These are phyloP conservation scores for Fusarium redolens DNA, from an alignment of 2,329 filamentous ascomycete species.

Conservation along the genomic window DNA sequence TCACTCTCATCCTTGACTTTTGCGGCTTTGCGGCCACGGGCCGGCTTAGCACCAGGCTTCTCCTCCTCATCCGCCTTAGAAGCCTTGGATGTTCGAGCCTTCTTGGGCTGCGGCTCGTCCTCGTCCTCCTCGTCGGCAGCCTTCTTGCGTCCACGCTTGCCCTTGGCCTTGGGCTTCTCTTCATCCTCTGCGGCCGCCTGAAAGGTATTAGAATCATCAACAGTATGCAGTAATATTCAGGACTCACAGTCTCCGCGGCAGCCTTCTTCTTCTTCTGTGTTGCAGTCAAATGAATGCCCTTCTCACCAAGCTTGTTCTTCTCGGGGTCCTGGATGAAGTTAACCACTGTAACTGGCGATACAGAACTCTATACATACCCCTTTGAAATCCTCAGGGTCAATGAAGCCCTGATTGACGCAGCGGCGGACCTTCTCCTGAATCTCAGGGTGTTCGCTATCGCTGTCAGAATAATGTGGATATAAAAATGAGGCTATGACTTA, in stretches of 20 bases:
- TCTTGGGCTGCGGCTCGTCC: constrained; percentile 51
- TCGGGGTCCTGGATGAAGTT: constrained; percentile 71
- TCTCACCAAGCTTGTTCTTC: constrained; percentile 75
- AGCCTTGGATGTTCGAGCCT: constrained; percentile 48
- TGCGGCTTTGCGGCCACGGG: constrained; percentile 36
- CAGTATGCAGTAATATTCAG: not conserved
- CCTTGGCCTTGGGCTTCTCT: constrained; percentile 46
- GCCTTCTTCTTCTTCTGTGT: constrained; percentile 53
- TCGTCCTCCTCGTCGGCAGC: constrained; percentile 49
- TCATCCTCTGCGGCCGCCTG: constrained; percentile 43
- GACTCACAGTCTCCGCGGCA: constrained; percentile 44
- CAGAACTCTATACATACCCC: constrained; percentile 70
- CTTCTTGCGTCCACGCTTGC: constrained; percentile 52
- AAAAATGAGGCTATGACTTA: constrained; percentile 47
- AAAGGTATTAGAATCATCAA: constrained; percentile 31
- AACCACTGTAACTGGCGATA: constrained; percentile 1
- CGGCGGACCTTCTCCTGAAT: constrained; percentile 78
- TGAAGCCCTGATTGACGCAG: constrained; percentile 80
- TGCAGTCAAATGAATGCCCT: constrained; percentile 67
- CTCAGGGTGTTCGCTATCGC: constrained; percentile 62
- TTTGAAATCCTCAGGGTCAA: constrained; percentile 88
- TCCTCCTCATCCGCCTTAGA: constrained; percentile 39
- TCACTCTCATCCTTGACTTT: constrained; percentile 43
- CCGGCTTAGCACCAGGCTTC: constrained; percentile 33
- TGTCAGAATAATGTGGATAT: constrained; percentile 16